These are phyloP conservation scores for Rhynchospora breviuscula DNA, from an alignment of 176 grass and related monocot species.

Conservation along the genomic window DNA sequence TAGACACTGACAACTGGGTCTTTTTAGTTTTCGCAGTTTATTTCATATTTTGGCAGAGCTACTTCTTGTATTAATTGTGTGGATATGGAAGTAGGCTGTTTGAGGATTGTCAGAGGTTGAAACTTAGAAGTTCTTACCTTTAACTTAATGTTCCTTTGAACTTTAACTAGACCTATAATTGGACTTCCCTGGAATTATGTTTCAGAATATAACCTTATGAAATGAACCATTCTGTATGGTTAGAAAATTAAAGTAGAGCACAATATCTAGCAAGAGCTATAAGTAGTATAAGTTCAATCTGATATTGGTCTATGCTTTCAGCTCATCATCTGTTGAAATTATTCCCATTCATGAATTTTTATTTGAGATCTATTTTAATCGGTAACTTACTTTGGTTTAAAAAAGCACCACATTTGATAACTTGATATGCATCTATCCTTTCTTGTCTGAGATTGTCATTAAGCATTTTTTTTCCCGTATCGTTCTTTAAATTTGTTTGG, in stretches of 20 bases:
- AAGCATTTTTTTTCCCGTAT: not conserved
- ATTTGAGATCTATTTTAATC: not conserved
- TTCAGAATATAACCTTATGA: not conserved
- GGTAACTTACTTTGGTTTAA: not conserved
- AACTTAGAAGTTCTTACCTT: not conserved
- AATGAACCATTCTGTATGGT: not conserved
- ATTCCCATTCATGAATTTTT: not conserved
- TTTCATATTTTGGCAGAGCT: not conserved
- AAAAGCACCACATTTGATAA: not conserved
- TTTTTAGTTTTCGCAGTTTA: not conserved
- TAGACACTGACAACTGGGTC: not conserved
- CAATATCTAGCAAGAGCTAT: not conserved
- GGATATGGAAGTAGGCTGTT: not conserved
- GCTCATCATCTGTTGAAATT: not conserved
- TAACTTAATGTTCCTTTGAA: not conserved
- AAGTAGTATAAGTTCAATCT: not conserved
- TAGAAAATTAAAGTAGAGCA: not conserved
- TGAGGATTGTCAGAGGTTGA: not conserved
- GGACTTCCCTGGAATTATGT: not conserved
- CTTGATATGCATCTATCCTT: not conserved
- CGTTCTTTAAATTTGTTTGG: not conserved
- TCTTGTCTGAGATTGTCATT: not conserved
- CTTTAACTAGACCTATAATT: not conserved
- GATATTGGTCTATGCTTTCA: not conserved
- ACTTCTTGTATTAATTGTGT: not conserved